These are phyloP conservation scores for Sarocladium brachiariae DNA, from an alignment of 2,329 filamentous ascomycete genomes.

Conservation along the genomic window DNA sequence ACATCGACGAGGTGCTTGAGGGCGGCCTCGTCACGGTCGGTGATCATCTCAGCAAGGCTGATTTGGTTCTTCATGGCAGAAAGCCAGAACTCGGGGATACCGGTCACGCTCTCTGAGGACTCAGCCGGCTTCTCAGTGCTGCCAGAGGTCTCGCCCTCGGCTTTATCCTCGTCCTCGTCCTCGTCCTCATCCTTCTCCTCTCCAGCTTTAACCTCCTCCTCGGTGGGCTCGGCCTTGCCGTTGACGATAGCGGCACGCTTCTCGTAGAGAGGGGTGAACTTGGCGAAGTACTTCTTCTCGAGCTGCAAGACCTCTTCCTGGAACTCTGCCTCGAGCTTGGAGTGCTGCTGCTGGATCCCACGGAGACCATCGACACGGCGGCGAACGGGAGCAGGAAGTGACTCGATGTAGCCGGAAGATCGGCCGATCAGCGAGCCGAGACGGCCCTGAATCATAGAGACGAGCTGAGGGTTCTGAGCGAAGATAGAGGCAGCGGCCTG, in stretches of 20 bases:
- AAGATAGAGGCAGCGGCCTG: conserved; percentile 85
- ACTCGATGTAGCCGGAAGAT: conserved; percentile 97
- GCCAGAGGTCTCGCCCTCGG: conserved; percentile 39
- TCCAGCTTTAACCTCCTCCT: conserved; percentile 79
- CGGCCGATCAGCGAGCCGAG: conserved; percentile 87
- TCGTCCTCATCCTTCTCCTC: conserved; percentile 61
- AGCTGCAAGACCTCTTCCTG: conserved; percentile 97
- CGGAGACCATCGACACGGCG: conserved; percentile 92
- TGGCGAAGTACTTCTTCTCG: conserved; percentile 99
- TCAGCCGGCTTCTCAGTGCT: conserved; percentile 51
- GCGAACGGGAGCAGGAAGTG: conserved; percentile 79
- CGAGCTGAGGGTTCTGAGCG: conserved; percentile 87
- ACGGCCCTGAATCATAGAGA: conserved; percentile 97
- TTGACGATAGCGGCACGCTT: conserved; percentile 92
- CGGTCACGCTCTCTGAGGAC: conserved; percentile 52
- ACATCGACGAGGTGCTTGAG: conserved; percentile 87
- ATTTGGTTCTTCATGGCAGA: conserved; percentile 99
- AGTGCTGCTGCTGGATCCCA: conserved; percentile 97
- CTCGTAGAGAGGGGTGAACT: conserved; percentile 95
- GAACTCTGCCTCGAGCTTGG: conserved; percentile 96
- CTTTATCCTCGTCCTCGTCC: conserved; percentile 61
- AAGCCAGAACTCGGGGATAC: conserved; percentile 98
- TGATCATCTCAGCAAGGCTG: conserved; percentile 96
- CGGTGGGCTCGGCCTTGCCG: conserved; percentile 75
- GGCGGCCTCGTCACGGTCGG: conserved; percentile 89